Base-by-base conservation (phyloP, 2,329 filamentous ascomycete genomes). In the Beauveria caledonica region DNA sequence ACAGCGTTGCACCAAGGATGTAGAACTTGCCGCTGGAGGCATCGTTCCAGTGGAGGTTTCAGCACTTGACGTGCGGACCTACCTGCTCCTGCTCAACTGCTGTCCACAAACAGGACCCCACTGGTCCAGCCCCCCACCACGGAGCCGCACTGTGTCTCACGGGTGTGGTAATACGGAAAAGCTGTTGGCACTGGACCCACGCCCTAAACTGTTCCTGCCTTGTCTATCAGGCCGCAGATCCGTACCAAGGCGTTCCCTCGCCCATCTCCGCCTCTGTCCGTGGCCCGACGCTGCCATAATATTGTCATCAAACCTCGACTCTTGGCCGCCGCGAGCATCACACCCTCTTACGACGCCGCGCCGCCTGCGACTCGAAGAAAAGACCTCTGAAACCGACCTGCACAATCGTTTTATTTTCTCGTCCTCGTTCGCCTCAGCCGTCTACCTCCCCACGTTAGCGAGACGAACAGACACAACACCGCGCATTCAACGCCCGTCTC, bases 211-310 rank as follows among this genome's bases (percentile, higher is more conserved):
- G 27, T 39, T 53, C 27, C 11, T 60, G 51, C 64, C 59, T 67
- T 52, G 58, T 55, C 33, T 61, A 53, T 62, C 62, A 63, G 64
- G 63, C 62, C 8, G 27, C 63, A 51, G 53, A 19, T 21, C 45
- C 58, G 60, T 50, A 39, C 59, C 39, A 40, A 15, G 13, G 10
- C 36, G 21, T 49, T 55, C 17, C 52, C 52, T 33, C 53, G 27
- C 52, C 51, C 58, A 36, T 60, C 59, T 61, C 59, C 52, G 51
- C 58, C 50, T 40, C 53, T 45, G 21, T 33, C 58, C 45, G 25
- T 57, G 27, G 52, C 59, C 59, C 50, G 49, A 53, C 50, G 15
- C 33, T 60, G 54, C 55, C 56, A 58, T 60, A 53, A 25, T 59
- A 52, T 42, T 52, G 33, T 56, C 59, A 55, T 60, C 59, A 60